phyloP scores from a whole-genome alignment of 495 filamentous ascomycete species.

The Aspergillus avenaceus region DNA sequence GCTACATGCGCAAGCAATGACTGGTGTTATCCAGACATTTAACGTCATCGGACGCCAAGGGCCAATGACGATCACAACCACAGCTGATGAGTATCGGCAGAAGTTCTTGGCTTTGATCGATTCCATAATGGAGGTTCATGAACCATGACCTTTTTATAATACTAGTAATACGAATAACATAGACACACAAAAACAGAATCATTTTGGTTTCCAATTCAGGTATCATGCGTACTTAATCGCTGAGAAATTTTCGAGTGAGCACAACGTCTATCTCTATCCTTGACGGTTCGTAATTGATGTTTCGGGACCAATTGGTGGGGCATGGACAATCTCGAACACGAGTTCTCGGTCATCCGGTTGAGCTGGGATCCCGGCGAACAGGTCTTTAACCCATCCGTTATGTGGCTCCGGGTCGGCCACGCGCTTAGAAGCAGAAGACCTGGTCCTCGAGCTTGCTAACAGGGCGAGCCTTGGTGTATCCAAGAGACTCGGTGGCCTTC shows the following conservation, averaged over 20 bases:
- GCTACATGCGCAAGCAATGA: constrained; percentile 56
- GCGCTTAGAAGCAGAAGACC: constrained; percentile 91
- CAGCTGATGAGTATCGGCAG: constrained; percentile 58
- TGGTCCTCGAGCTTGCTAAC: constrained; percentile 98
- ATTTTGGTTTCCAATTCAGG: not conserved
- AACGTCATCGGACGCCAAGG: constrained; percentile 55
- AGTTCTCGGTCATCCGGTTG: not conserved
- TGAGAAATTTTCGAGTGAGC: not conserved
- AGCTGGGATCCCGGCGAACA: not conserved
- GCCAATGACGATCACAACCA: constrained; percentile 68
- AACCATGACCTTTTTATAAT: not conserved
- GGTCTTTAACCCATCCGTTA: not conserved
- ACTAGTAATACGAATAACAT: not conserved
- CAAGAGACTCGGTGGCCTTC: constrained; percentile 84
- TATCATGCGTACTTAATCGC: not conserved
- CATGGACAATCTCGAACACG: not conserved
- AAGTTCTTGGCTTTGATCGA: constrained; percentile 61
- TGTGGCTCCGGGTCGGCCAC: not conserved
- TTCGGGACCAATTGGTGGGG: not conserved
- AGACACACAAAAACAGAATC: not conserved
- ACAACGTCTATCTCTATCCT: not conserved
- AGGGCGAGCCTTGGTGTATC: constrained; percentile 84
- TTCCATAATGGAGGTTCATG: constrained; percentile 48
- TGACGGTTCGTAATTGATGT: not conserved
- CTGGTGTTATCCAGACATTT: constrained; percentile 55